These are phyloP conservation scores for Termitomyces sp. DNA, from an alignment of 1,284 basidiomycete genomes.

Conservation along the genomic window DNA sequence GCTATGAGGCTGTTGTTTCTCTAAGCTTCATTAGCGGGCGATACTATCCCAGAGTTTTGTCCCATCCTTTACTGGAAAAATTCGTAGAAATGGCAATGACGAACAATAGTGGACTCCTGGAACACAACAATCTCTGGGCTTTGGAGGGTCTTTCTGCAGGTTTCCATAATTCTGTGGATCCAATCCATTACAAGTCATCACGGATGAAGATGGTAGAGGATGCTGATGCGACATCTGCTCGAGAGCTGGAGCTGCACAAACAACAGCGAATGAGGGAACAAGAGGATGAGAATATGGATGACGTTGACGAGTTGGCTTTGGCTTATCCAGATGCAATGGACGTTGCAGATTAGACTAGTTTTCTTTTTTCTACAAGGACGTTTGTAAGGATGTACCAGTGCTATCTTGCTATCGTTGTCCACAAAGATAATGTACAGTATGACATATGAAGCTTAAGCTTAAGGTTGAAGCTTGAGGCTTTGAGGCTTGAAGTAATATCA, in stretches of 20 bases:
- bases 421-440: background rate
- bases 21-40: conserved; percentile 65
- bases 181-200: conserved; percentile 45
- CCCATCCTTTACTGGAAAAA: conserved; percentile 51
- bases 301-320: conserved; percentile 19
- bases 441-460: background rate
- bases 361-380: background rate
- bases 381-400: background rate
- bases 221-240: conserved; percentile 45
- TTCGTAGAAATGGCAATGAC: conserved; percentile 36
- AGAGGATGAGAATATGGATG: conserved; percentile 28
- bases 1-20: conserved; percentile 59
- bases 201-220: conserved; percentile 53
- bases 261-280: conserved; percentile 29
- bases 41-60: conserved; percentile 66
- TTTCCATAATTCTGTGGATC: conserved; percentile 60
- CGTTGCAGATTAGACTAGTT: conserved; percentile 24
- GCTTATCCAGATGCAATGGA: conserved; percentile 28
- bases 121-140: conserved; percentile 52
- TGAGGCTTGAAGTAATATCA: too few species aligned
- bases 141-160: conserved; percentile 65
- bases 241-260: conserved; percentile 34
- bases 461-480: too few species aligned
- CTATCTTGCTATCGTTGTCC: background rate
- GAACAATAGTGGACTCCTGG: conserved; percentile 25